These are phyloP conservation scores for Aureobasidium musti DNA, from an alignment of 2,329 filamentous ascomycete species.

Conservation along the genomic window DNA sequence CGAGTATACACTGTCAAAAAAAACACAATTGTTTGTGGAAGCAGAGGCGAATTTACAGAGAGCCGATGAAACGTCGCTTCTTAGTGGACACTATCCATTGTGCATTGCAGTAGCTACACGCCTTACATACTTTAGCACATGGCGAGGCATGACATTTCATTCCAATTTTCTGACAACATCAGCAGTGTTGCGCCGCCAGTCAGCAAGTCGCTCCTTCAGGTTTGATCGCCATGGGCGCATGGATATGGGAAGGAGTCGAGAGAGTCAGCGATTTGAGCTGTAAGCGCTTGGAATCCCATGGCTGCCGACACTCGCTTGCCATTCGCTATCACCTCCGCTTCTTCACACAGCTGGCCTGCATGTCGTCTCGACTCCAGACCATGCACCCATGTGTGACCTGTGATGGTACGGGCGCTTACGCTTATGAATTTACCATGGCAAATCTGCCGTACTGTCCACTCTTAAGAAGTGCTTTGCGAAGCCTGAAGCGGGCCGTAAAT, in stretches of 20 bases:
- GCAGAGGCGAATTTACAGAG: too few relatives aligned
- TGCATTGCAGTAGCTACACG: too few relatives aligned
- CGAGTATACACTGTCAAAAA: too few relatives aligned
- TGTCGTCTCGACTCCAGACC: constrained; percentile 2
- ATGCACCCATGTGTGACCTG: constrained; percentile 19
- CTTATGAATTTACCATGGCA: neutral
- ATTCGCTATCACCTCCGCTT: constrained; percentile 20
- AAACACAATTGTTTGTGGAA: too few relatives aligned
- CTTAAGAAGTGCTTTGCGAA: constrained; percentile 3
- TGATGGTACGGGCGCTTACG: constrained; percentile 25
- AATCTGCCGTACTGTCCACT: neutral
- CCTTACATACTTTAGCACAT: too few relatives aligned
- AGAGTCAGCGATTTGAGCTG: constrained; percentile 1
- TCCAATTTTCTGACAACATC: neutral
- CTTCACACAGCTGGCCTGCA: constrained; percentile 9
- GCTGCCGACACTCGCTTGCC: constrained; percentile 7
- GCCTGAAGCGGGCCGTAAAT: neutral
- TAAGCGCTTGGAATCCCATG: constrained; percentile 23
- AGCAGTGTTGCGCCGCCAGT: neutral
- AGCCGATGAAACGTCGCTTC: too few relatives aligned
- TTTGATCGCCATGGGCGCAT: neutral
- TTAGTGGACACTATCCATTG: too few relatives aligned
- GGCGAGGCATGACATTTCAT: neutral
- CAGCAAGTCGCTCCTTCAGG: neutral
- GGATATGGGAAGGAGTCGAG: neutral